Evolutionary conservation across 768 basidiomycete genomes (phyloP).

Genomic region (Russula compacta): DNA sequence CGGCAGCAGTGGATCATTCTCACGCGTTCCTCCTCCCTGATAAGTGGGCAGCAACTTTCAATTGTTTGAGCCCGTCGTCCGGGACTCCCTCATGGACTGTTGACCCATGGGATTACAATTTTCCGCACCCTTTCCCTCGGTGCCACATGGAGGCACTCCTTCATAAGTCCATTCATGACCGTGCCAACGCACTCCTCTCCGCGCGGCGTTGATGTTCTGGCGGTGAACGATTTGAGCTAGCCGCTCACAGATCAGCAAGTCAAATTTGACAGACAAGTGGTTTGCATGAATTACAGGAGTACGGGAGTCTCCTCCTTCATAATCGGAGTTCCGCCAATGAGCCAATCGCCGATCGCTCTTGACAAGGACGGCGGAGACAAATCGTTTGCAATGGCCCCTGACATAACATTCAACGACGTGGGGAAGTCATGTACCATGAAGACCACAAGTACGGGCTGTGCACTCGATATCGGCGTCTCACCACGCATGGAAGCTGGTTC

Average conservation of each 20-base stretch:
- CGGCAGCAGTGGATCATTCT: slow-evolving; percentile 2
- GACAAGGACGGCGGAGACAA: neutral
- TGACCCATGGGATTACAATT: slow-evolving; percentile 3
- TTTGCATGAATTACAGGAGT: neutral
- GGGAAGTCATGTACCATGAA: neutral
- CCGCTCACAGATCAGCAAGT: neutral
- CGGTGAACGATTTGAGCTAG: neutral
- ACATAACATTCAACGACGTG: neutral
- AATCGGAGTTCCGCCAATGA: neutral
- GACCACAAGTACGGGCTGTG: neutral
- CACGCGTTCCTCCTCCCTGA: neutral
- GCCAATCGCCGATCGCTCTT: neutral
- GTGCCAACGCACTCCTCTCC: neutral
- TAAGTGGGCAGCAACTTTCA: neutral
- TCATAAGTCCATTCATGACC: neutral
- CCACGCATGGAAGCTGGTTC: neutral
- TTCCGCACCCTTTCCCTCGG: neutral
- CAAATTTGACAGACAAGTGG: neutral
- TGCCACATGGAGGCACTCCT: neutral
- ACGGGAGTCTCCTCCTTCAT: neutral
- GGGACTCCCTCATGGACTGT: neutral
- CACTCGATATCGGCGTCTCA: neutral
- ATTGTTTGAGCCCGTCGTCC: neutral
- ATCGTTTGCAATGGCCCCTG: neutral
- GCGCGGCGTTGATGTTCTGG: neutral